Percentiles rank a stretch among this genome's conserved stretches.
These are phyloP conservation scores for Phyllosticta ampelicida DNA, from an alignment of 2,329 filamentous ascomycete species.

Conservation along the genomic window DNA sequence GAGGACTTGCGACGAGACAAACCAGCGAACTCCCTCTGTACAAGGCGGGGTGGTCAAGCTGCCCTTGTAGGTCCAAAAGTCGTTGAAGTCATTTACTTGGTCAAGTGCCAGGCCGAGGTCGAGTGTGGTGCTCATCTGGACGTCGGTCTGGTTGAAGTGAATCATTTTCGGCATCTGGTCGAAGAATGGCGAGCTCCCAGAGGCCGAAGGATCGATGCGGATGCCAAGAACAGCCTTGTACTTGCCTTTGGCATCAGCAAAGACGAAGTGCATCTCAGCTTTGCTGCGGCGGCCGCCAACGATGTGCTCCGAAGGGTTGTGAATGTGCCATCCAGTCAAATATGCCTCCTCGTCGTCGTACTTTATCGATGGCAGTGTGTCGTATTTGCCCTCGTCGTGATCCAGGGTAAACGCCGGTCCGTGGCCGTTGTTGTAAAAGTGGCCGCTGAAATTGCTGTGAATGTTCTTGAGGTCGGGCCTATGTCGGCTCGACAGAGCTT, in stretches of 20 bases:
- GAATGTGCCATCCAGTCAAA: conserved; percentile 42
- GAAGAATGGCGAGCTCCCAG: conserved; percentile 30
- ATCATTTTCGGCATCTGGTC: conserved; percentile 33
- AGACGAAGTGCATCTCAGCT: conserved; percentile 41
- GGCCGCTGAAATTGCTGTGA: conserved; percentile 24
- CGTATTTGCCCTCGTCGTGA: conserved; percentile 26
- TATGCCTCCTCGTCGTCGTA: conserved; percentile 40
- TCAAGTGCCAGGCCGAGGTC: conserved; percentile 25
- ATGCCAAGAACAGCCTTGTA: conserved; percentile 38
- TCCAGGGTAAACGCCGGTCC: conserved; percentile 36
- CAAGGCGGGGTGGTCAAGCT: conserved; percentile 39
- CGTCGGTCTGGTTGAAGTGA: conserved; percentile 26
- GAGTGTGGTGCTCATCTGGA: conserved; percentile 17
- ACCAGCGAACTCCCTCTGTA: conserved; percentile 38
- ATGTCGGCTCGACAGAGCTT: conserved; percentile 33
- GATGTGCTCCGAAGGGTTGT: conserved; percentile 40
- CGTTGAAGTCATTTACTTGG: conserved; percentile 30
- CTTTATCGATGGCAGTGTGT: conserved; percentile 30
- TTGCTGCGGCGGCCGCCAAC: conserved; percentile 33
- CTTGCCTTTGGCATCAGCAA: conserved; percentile 32
- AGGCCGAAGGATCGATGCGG: conserved; percentile 31
- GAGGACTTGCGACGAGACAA: conserved; percentile 32
- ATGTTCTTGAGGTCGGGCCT: conserved; percentile 33
- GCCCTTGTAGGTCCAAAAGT: conserved; percentile 41
- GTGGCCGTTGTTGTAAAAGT: conserved; percentile 41